Evolutionary conservation across 495 filamentous ascomycete species (phyloP).

Genomic region (Tuber umbilicatum): DNA sequence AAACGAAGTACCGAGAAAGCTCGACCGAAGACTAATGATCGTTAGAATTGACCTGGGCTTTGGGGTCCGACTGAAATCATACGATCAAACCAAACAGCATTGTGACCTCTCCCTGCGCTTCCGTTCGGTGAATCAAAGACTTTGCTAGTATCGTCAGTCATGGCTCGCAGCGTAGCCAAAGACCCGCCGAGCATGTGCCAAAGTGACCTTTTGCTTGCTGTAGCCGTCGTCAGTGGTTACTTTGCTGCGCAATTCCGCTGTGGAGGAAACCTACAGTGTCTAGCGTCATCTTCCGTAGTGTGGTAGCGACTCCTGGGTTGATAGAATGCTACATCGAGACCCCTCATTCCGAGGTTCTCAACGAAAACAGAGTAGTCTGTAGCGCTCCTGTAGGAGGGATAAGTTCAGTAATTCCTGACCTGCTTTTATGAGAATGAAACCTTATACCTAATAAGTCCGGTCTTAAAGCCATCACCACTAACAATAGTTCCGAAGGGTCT

Average conservation of each 20-base stretch:
- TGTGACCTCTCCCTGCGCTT: constrained; percentile 55
- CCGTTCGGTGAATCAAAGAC: constrained; percentile 61
- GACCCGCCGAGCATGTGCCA: constrained; percentile 92
- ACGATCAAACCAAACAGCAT: constrained; percentile 84
- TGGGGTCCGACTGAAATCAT: neutral
- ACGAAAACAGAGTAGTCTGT: constrained; percentile 88
- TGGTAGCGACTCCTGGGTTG: constrained; percentile 83
- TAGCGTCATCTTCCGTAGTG: constrained; percentile 78
- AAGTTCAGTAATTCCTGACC: constrained; percentile 3
- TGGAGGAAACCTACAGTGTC: constrained; percentile 49
- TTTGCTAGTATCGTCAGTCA: constrained; percentile 63
- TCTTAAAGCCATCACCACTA: constrained; percentile 72
- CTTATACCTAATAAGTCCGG: constrained; percentile 54
- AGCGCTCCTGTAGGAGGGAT: constrained; percentile 52
- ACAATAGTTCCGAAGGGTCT: constrained; percentile 80
- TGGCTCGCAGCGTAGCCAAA: constrained; percentile 60
- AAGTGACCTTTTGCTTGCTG: constrained; percentile 59
- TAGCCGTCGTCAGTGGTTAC: constrained; percentile 9
- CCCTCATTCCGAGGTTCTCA: constrained; percentile 71
- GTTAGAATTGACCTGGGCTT: neutral
- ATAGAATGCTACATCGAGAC: constrained; percentile 86
- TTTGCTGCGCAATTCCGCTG: neutral
- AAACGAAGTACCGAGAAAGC: constrained; percentile 71
- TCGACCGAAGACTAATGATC: constrained; percentile 59
- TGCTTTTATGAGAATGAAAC: constrained; percentile 1